Conservation (phyloP, 208 protist genomes). For the Wallacemonas sp. region DNA sequence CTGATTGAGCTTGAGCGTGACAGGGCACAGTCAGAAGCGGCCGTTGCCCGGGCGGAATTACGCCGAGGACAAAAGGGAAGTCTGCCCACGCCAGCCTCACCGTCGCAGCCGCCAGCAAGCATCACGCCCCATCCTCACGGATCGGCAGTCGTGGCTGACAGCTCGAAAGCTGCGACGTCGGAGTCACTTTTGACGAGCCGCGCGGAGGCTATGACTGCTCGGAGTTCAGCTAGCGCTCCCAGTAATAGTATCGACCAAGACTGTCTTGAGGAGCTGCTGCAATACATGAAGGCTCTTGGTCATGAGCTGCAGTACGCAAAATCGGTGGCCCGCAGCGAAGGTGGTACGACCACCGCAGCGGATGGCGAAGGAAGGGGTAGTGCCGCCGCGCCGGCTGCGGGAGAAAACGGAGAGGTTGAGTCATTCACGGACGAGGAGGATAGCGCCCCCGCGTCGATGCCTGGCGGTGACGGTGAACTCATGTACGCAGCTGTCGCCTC, state of each 20-base stretch:
- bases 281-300: conserved; percentile 63
- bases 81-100: not conserved
- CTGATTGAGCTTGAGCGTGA: conserved; percentile 53
- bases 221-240: not conserved
- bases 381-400: not conserved
- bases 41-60: conserved; percentile 64
- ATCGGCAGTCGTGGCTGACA: too few relatives aligned
- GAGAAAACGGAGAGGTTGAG: not conserved
- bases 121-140: too few relatives aligned
- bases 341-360: not conserved
- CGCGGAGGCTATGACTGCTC: not conserved
- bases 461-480: not conserved
- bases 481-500: not conserved
- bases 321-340: not conserved
- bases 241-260: conserved; percentile 17
- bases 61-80: conserved; percentile 22
- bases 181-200: not conserved
- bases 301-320: conserved; percentile 49
- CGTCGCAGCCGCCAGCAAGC: not conserved
- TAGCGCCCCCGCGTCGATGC: not conserved
- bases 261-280: conserved; percentile 40
- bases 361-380: not conserved
- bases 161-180: not conserved
- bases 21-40: conserved; percentile 73
- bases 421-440: not conserved